Percentiles rank a stretch among this genome's conserved stretches.
phyloP scores from a whole-genome alignment of 768 basidiomycete genomes.

The Panaeolus cyanescens region DNA sequence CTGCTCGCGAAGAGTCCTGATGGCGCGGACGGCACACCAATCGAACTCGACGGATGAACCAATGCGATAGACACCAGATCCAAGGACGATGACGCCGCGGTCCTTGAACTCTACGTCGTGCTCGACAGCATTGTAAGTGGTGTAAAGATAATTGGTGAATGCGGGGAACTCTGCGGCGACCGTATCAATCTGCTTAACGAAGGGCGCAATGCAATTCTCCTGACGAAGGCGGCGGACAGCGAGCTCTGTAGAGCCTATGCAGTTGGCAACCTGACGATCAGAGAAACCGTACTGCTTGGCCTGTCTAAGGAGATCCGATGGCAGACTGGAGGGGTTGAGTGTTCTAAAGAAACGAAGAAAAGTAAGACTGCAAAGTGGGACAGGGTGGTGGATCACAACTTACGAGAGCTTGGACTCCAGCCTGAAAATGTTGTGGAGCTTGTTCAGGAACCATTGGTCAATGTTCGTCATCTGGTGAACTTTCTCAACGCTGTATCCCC shows the following conservation, averaged over 20 bases:
- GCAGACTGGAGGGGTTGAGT: constrained; percentile 65
- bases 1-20: constrained; percentile 93
- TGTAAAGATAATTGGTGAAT: constrained; percentile 98
- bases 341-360: constrained; percentile 39
- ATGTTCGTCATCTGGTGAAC: constrained; percentile 98
- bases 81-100: constrained; percentile 94
- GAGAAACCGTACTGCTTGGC: constrained; percentile 97
- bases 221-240: constrained; percentile 89
- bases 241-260: constrained; percentile 88
- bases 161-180: constrained; percentile 99
- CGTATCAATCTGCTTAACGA: constrained; percentile 98
- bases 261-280: constrained; percentile 83
- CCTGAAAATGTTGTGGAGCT: constrained; percentile 78
- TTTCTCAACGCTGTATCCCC: constrained; percentile 93
- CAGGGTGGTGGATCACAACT: constrained; percentile 35
- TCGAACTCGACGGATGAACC: constrained; percentile 99
- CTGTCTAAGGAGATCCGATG: constrained; percentile 64
- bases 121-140: constrained; percentile 95
- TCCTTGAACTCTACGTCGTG: constrained; percentile 91
- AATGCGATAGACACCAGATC: constrained; percentile 98
- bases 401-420: constrained; percentile 82
- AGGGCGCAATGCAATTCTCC: constrained; percentile 81
- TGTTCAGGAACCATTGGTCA: constrained; percentile 97
- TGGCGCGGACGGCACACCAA: constrained; percentile 98
- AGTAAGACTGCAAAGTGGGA: neutral